Evolutionary conservation across 2,329 filamentous ascomycete genomes (phyloP), one percentile per base, ranked within the genome.

Genomic region (Bipolaris zeicola): DNA sequence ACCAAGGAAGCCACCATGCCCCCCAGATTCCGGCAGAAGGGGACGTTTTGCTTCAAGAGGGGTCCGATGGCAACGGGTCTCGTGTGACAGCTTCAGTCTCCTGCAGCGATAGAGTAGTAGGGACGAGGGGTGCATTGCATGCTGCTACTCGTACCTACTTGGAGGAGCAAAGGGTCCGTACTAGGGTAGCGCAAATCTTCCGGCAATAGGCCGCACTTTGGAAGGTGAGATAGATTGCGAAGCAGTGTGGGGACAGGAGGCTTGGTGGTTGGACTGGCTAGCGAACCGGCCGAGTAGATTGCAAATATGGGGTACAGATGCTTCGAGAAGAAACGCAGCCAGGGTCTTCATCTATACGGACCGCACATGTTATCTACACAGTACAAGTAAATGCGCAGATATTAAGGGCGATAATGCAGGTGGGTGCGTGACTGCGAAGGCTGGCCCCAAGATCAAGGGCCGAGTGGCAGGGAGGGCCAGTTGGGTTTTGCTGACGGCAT

Each of bases 151-250:
- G 64, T 71, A 65, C 63, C 63, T 71, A 65, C 63, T 64, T 63
- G 58, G 47, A 58, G 57, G 41, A 49, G 44, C 45, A 55, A 64
- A 71, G 62, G 56, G 60, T 58, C 38, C 48, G 64, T 70, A 68
- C 69, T 69, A 67, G 69, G 69, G 65, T 63, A 59, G 57, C 59
- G 64, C 67, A 69, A 64, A 73, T 68, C 58, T 71, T 65, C 69
- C 70, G 68, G 71, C 60, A 63, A 62, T 65, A 63, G 53, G 50
- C 50, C 50, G 54, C 60, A 64, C 65, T 61, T 51, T 66, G 58
- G 61, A 42, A 53, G 55, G 45, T 43, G 55, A 47, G 48, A 60
- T 67, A 72, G 59, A 74, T 73, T 68, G 62, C 61, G 53, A 28
- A 47, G 55, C 43, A 56, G 67, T 70, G 70, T 66, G 70, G 70